Conservation (phyloP, 2,329 filamentous ascomycete genomes). For the Cyanodermella asteris region DNA sequence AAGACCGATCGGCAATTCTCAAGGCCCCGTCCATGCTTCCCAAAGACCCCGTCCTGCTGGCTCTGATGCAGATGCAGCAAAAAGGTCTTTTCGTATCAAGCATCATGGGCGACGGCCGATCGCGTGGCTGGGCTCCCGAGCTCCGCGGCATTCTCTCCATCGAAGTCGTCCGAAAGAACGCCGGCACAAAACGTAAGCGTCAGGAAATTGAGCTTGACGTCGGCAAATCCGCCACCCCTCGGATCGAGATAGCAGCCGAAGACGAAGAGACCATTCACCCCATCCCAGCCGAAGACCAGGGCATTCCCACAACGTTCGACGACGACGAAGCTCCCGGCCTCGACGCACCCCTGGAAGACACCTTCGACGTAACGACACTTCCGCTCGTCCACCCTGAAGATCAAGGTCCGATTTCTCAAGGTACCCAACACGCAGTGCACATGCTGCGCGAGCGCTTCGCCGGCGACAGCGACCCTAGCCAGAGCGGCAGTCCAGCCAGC, state of each 20-base stretch:
- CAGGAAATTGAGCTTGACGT: slow-evolving; percentile 45
- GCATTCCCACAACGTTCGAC: slow-evolving; percentile 23
- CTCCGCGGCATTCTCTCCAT: slow-evolving; percentile 79
- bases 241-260: slow-evolving; percentile 39
- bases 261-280: slow-evolving; percentile 47
- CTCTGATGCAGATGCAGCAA: slow-evolving; percentile 79
- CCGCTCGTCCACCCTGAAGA: slow-evolving; percentile 63
- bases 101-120: slow-evolving; percentile 61
- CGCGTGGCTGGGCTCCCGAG: slow-evolving; percentile 72
- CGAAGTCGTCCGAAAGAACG: slow-evolving; percentile 52
- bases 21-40: slow-evolving; percentile 67
- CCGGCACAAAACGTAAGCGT: slow-evolving; percentile 80
- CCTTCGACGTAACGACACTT: slow-evolving; percentile 58
- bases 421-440: slow-evolving; percentile 90
- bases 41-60: slow-evolving; percentile 65
- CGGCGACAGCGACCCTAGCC: slow-evolving; percentile 42
- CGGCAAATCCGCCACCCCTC: slow-evolving; percentile 36
- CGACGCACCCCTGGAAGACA: slow-evolving; percentile 27
- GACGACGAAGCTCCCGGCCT: slow-evolving; percentile 20
- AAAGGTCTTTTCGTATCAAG: slow-evolving; percentile 74
- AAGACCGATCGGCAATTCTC: slow-evolving; percentile 67
- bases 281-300: slow-evolving; percentile 38
- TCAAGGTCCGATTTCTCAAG: slow-evolving; percentile 66
- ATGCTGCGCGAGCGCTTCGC: slow-evolving; percentile 79
- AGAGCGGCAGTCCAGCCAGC: slow-evolving; percentile 27